Evolutionary conservation across 2,329 filamentous ascomycete genomes (phyloP).

Genomic region (Escovopsis weberi): DNA sequence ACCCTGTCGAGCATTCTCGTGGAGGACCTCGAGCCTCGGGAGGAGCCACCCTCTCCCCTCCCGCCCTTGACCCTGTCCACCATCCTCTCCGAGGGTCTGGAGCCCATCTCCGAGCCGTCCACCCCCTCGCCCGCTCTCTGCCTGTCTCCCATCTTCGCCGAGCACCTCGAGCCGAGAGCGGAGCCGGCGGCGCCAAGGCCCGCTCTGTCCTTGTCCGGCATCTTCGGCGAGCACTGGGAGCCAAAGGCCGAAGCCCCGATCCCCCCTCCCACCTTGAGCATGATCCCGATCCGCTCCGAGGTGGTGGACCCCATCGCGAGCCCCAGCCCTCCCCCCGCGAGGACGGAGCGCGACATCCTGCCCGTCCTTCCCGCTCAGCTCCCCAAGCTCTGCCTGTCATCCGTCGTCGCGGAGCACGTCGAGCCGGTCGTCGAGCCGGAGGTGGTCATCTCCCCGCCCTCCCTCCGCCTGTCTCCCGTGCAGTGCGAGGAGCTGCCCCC

Average conservation of each 20-base stretch:
- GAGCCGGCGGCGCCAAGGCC: slow-evolving; percentile 15
- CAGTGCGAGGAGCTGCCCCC: slow-evolving; percentile 16
- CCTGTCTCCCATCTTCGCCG: slow-evolving; percentile 12
- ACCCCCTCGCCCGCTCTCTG: slow-evolving; percentile 9
- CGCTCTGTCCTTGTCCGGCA: slow-evolving; percentile 16
- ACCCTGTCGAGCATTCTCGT: slow-evolving; percentile 15
- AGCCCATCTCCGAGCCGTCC: slow-evolving; percentile 15
- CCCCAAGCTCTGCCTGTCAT: slow-evolving; percentile 11
- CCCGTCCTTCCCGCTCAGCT: slow-evolving; percentile 7
- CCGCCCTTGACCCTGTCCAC: slow-evolving; percentile 17
- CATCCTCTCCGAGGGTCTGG: slow-evolving; percentile 19
- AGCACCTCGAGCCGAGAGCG: slow-evolving; percentile 13
- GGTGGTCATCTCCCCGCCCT: slow-evolving; percentile 3
- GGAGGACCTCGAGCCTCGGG: slow-evolving; percentile 17
- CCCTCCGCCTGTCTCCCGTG: slow-evolving; percentile 12
- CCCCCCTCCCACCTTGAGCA: slow-evolving; percentile 12
- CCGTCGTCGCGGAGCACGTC: slow-evolving; percentile 19
- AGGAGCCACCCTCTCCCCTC: slow-evolving; percentile 9
- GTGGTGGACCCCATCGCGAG: slow-evolving; percentile 14
- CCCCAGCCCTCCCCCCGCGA: not conserved
- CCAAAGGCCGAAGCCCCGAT: slow-evolving; percentile 12
- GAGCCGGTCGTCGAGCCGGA: slow-evolving; percentile 16
- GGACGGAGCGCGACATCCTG: slow-evolving; percentile 8
- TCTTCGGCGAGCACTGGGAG: slow-evolving; percentile 20
- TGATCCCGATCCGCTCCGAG: slow-evolving; percentile 18